Percentiles rank a stretch among this genome's conserved stretches.
Conservation (phyloP, 768 basidiomycete species). For the Pisolithus marmoratus region DNA sequence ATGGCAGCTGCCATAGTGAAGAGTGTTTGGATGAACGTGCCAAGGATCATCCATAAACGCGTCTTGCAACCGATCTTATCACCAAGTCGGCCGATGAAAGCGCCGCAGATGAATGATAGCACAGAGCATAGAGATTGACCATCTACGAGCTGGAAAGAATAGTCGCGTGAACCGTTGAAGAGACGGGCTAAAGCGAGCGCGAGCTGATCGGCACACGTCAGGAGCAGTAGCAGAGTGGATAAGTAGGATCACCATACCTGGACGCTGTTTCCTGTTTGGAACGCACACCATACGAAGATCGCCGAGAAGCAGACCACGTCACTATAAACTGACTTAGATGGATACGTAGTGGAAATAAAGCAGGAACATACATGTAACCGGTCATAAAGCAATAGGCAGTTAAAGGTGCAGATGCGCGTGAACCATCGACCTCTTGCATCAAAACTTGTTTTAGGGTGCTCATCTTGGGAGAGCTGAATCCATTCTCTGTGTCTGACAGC, state of each 20-base stretch:
- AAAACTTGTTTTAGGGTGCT: neutral
- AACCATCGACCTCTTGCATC: constrained; percentile 5
- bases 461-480: neutral
- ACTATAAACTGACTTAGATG: constrained; percentile 25
- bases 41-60: constrained; percentile 66
- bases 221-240: neutral
- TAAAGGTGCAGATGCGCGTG: constrained; percentile 43
- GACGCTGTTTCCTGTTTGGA: constrained; percentile 70
- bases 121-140: constrained; percentile 78
- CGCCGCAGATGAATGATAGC: constrained; percentile 65
- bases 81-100: constrained; percentile 77
- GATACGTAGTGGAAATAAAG: neutral
- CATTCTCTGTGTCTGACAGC: neutral
- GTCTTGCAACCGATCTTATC: constrained; percentile 71
- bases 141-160: constrained; percentile 71
- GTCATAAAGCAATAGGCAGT: constrained; percentile 70
- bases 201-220: constrained; percentile 39
- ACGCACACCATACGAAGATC: constrained; percentile 76
- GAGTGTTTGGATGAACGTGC: constrained; percentile 69
- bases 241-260: constrained; percentile 44
- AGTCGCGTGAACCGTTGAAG: constrained; percentile 52
- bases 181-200: constrained; percentile 76
- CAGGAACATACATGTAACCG: constrained; percentile 52
- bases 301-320: constrained; percentile 68
- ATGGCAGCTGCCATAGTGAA: constrained; percentile 72